A percentile compares a stretch with the other conserved stretches of the same genome.
Conservation (phyloP, 2,329 filamentous ascomycete species). For the Ophioceras dolichostomum region DNA sequence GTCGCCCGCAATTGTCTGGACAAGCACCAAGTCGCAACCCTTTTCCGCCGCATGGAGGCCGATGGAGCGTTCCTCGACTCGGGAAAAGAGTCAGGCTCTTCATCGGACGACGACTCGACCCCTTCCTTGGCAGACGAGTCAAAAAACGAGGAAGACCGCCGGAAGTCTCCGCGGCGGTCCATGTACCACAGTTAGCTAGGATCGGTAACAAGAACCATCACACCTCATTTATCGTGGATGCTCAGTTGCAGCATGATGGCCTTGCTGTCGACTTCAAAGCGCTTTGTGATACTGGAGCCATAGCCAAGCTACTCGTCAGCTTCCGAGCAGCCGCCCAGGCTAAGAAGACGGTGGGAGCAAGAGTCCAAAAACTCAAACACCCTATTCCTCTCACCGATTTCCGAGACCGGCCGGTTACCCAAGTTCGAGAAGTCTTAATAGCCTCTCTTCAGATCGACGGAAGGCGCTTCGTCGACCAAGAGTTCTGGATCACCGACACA, state of each 20-base stretch:
- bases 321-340: neutral
- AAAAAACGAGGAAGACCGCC: neutral
- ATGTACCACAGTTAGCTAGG: neutral
- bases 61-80: neutral
- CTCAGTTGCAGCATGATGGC: too few relatives aligned
- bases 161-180: neutral
- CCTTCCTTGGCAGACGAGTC: neutral
- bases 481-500: neutral
- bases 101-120: too few relatives aligned
- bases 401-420: neutral
- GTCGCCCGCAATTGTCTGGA: neutral
- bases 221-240: too few relatives aligned
- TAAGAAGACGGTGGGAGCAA: neutral
- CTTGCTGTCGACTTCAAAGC: too few relatives aligned
- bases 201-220: neutral
- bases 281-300: neutral
- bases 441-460: too few relatives aligned
- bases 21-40: neutral
- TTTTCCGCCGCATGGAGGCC: neutral
- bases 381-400: neutral
- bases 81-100: neutral
- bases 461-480: neutral
- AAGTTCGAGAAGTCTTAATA: neutral
- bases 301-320: neutral
- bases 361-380: neutral